Evolutionary conservation across 208 protist genomes (phyloP).

Genomic region (Naegleria gruberi): DNA sequence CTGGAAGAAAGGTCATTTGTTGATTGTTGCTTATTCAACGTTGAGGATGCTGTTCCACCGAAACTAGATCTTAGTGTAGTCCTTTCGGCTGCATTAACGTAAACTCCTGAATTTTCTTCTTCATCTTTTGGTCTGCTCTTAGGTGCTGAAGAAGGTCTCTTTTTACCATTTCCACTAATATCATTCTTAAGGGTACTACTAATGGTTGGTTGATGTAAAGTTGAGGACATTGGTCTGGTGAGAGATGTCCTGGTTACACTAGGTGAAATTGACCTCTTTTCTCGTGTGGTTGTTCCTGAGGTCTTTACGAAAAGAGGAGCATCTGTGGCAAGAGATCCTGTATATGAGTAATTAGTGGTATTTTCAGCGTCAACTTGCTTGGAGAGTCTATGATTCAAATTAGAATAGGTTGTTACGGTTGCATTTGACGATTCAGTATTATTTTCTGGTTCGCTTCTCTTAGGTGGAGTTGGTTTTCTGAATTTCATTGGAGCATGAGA

Average conservation of each 20-base stretch:
- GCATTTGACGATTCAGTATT: background rate
- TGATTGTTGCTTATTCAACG: too few relatives aligned
- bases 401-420: too few relatives aligned
- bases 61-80: background rate
- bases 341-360: background rate
- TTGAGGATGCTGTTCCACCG: background rate
- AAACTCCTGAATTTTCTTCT: background rate
- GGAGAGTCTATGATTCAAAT: background rate
- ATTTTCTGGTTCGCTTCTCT: background rate
- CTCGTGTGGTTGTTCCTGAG: background rate
- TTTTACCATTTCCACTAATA: background rate
- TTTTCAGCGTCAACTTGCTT: background rate
- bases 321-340: background rate
- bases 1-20: background rate
- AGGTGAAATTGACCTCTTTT: background rate
- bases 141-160: slow-evolving; percentile 15
- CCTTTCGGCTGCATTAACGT: background rate
- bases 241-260: background rate
- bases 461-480: slow-evolving; percentile 1
- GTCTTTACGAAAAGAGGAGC: background rate
- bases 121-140: background rate
- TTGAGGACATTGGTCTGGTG: background rate
- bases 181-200: background rate
- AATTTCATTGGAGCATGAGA: background rate
- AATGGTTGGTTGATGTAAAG: background rate